These are phyloP conservation scores for Ganoderma multipileum DNA, from an alignment of 1,284 basidiomycete species.

Conservation along the genomic window DNA sequence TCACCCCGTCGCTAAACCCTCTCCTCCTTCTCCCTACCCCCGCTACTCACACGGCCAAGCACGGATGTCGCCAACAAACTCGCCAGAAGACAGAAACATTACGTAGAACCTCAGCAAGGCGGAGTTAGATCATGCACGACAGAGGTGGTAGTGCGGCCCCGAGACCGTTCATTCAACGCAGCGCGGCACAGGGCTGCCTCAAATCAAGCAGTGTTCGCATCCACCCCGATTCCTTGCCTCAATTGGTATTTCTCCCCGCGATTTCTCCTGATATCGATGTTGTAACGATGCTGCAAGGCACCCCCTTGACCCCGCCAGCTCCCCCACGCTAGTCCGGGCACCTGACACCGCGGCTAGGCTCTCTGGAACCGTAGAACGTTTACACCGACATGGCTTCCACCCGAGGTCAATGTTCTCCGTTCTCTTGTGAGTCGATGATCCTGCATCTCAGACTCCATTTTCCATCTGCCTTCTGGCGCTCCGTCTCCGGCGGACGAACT, in stretches of 20 bases:
- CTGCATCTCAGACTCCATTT: not conserved
- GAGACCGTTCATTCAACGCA: not conserved
- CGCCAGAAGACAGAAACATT: not conserved
- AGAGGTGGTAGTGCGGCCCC: conserved; percentile 17
- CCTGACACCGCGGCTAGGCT: not conserved
- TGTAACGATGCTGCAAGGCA: not conserved
- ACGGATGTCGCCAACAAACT: not conserved
- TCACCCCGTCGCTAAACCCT: not conserved
- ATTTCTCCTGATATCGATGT: not conserved
- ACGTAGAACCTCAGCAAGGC: conserved; percentile 1
- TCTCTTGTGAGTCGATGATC: not conserved
- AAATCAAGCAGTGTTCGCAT: not conserved
- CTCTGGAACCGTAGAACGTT: not conserved
- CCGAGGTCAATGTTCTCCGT: not conserved
- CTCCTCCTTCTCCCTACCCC: not conserved
- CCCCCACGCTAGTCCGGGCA: not conserved
- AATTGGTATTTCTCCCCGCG: not conserved
- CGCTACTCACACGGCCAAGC: not conserved
- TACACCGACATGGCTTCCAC: not conserved
- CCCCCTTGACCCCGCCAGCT: not conserved
- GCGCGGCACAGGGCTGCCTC: not conserved
- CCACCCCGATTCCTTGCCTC: not conserved
- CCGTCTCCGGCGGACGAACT: not conserved
- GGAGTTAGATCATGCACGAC: not conserved
- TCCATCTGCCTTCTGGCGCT: not conserved